Evolutionary conservation across 2,329 filamentous ascomycete species (phyloP).

Genomic region (Alternaria burnsii): DNA sequence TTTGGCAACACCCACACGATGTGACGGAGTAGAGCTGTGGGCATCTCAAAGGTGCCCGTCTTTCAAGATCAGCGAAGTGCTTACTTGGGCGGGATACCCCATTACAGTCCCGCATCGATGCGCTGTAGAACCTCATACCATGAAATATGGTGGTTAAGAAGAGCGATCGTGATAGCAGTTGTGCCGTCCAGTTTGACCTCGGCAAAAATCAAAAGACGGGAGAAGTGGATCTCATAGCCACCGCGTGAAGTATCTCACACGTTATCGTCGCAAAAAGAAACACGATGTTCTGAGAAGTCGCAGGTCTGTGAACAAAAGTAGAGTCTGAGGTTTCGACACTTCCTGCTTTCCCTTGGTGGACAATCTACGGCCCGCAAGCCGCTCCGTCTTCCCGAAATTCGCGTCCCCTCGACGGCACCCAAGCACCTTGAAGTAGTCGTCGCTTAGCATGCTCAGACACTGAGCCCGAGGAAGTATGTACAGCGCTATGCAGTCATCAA

Average conservation of each 20-base stretch:
- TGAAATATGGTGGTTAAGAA: background rate
- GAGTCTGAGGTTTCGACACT: background rate
- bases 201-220: constrained; percentile 4
- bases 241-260: background rate
- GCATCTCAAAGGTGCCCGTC: background rate
- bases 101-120: background rate
- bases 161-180: background rate
- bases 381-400: constrained; percentile 14
- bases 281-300: background rate
- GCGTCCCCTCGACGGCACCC: background rate
- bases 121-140: background rate
- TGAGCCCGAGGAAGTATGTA: background rate
- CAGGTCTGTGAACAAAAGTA: background rate
- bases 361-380: constrained; percentile 15
- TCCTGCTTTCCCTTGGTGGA: background rate
- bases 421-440: background rate
- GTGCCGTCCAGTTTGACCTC: constrained; percentile 7
- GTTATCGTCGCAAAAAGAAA: background rate
- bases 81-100: background rate
- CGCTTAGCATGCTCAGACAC: background rate
- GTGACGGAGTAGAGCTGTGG: background rate
- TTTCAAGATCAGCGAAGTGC: background rate
- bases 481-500: constrained; percentile 6
- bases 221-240: background rate
- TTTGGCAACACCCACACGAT: background rate